Evolutionary conservation across 768 basidiomycete species (phyloP).

Genomic region (Phylloporus sp.): DNA sequence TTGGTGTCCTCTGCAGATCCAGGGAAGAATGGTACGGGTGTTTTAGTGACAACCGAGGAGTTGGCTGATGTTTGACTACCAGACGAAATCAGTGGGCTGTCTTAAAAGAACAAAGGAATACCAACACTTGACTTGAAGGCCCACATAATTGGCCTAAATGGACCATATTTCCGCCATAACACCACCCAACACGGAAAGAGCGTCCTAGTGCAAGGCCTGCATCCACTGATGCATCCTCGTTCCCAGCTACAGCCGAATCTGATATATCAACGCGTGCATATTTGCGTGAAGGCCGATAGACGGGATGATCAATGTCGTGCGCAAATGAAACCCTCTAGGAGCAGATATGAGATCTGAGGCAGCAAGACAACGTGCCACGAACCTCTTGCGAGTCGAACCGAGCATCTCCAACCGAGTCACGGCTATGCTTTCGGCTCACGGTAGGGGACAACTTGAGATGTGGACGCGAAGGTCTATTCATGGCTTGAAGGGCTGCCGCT

Average conservation of each 20-base stretch:
- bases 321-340: constrained; percentile 76
- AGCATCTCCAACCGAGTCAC: constrained; percentile 74
- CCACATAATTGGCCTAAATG: constrained; percentile 74
- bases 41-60: constrained; percentile 54
- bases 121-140: constrained; percentile 52
- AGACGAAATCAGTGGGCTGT: constrained; percentile 4
- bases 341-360: background rate
- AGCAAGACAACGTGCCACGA: constrained; percentile 20
- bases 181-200: constrained; percentile 90
- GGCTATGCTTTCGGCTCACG: constrained; percentile 66
- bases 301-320: constrained; percentile 60
- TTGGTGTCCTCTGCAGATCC: constrained; percentile 31
- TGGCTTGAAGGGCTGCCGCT: constrained; percentile 56
- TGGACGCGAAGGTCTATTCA: constrained; percentile 40
- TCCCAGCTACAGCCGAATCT: constrained; percentile 59
- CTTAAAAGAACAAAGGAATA: constrained; percentile 13
- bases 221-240: constrained; percentile 68
- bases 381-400: constrained; percentile 62
- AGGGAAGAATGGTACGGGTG: constrained; percentile 42
- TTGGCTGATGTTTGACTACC: constrained; percentile 55
- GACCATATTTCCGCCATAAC: constrained; percentile 70
- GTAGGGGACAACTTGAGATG: constrained; percentile 36
- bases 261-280: constrained; percentile 71
- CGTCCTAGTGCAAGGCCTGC: constrained; percentile 83
- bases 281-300: constrained; percentile 75